Evolutionary conservation across 1,284 basidiomycete genomes (phyloP).

Genomic region (Coniferiporia sulphurascens): DNA sequence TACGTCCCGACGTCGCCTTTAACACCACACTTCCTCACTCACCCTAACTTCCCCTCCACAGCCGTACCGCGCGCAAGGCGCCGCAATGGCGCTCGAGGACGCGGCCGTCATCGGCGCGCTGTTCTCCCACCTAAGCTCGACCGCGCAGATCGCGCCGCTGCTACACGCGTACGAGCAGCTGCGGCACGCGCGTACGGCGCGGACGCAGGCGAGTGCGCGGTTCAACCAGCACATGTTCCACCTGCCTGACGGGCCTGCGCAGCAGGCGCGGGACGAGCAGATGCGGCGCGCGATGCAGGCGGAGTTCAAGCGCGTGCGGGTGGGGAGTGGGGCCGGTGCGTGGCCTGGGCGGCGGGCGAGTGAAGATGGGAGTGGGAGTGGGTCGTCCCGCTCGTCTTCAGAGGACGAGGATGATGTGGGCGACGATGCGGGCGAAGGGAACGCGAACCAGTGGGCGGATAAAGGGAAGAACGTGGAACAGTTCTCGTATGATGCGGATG

Average conservation of each 20-base stretch:
- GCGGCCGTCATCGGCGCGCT: conserved; percentile 57
- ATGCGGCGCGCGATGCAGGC: conserved; percentile 47
- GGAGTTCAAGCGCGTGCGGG: conserved; percentile 26
- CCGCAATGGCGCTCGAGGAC: conserved; percentile 67
- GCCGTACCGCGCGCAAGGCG: conserved; percentile 67
- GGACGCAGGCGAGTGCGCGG: conserved; percentile 43
- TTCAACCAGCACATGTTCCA: conserved; percentile 52
- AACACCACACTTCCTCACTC: background rate
- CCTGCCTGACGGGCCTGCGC: conserved; percentile 48
- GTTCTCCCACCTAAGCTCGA: conserved; percentile 42
- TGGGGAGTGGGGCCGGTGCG: background rate
- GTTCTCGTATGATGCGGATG: conserved; percentile 50
- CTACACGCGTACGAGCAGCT: conserved; percentile 50
- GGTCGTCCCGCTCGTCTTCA: background rate
- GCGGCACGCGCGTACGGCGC: conserved; percentile 42
- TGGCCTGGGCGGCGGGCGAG: background rate
- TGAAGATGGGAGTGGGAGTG: background rate
- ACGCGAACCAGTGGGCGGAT: conserved; percentile 43
- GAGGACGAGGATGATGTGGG: background rate
- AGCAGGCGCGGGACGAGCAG: conserved; percentile 42
- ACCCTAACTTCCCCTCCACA: conserved; percentile 23
- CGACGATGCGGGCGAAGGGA: conserved; percentile 1
- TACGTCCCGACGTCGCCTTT: conserved; percentile 28
- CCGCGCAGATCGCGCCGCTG: conserved; percentile 39
- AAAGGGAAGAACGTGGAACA: conserved; percentile 37